Conservation (phyloP, 192 early-diverging fungal genomes). For the Umbelopsis ramanniana region DNA sequence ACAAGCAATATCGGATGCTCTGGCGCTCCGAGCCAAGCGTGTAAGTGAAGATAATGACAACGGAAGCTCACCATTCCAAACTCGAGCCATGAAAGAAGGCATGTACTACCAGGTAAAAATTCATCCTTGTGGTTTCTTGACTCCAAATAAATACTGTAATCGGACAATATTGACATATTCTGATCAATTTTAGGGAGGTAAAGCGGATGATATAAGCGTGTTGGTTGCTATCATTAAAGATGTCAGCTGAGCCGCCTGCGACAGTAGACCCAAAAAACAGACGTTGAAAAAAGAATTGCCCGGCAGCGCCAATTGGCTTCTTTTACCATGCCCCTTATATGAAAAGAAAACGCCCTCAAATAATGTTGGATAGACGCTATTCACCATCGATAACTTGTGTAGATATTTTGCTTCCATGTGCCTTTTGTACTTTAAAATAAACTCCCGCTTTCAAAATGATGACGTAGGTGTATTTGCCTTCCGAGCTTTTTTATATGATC, state of each 20-base stretch:
- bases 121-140: background rate
- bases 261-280: background rate
- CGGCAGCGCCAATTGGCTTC: background rate
- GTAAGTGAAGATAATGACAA: conserved; percentile 80
- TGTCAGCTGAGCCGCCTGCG: conserved; percentile 11
- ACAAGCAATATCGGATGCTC: conserved; percentile 73
- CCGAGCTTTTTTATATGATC: background rate
- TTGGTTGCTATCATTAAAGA: conserved; percentile 79
- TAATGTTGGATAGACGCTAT: background rate
- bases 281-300: too few species aligned
- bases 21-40: conserved; percentile 75
- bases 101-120: conserved; percentile 45
- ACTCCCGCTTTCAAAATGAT: background rate
- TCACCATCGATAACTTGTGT: background rate
- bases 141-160: conserved; percentile 48
- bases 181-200: conserved; percentile 86
- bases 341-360: background rate
- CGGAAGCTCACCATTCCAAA: conserved; percentile 86
- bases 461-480: background rate
- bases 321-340: background rate
- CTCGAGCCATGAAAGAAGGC: conserved; percentile 91
- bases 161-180: background rate
- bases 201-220: conserved; percentile 94
- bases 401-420: background rate
- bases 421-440: conserved; percentile 5